phyloP scores from a whole-genome alignment of 75 land plant genomes.

The Picea sitchensis region DNA sequence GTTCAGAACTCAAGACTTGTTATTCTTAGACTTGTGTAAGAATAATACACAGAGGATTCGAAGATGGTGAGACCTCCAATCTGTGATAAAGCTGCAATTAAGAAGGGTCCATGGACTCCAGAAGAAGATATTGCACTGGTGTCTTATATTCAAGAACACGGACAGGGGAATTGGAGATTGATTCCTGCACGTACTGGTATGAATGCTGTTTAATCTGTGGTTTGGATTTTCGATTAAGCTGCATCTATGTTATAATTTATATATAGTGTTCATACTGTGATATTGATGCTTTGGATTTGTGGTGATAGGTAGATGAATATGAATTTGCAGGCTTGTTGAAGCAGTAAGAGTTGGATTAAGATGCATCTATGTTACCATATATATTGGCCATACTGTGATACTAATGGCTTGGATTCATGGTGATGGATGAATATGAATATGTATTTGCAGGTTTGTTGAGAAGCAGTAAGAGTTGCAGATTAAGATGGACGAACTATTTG shows the following conservation, averaged over 20 bases:
- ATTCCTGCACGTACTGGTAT: conserved; percentile 63
- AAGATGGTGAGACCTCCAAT: conserved; percentile 56
- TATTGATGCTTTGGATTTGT: too few relatives aligned
- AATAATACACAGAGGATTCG: not conserved
- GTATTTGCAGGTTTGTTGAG: conserved; percentile 35
- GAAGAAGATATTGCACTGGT: conserved; percentile 67
- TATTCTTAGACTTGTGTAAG: too few relatives aligned
- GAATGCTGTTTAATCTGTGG: too few relatives aligned
- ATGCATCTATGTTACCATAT: conserved; percentile 12
- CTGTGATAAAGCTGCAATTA: conserved; percentile 55
- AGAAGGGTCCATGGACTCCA: conserved; percentile 85
- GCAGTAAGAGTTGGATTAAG: conserved; percentile 67
- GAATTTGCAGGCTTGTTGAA: conserved; percentile 32
- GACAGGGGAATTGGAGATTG: conserved; percentile 76
- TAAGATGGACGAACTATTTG: conserved; percentile 68
- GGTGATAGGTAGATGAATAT: conserved; percentile 8
- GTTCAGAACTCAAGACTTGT: too few relatives aligned
- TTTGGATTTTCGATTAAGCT: too few relatives aligned
- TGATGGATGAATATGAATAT: conserved; percentile 11
- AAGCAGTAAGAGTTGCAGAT: conserved; percentile 67
- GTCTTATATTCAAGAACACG: conserved; percentile 57
- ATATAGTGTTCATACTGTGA: too few relatives aligned
- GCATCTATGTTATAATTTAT: too few relatives aligned
- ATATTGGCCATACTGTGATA: too few relatives aligned
- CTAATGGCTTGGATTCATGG: too few relatives aligned